These are phyloP conservation scores for Suhomyces panamericanus DNA, from an alignment of 1,139 yeast genomes.

Conservation along the genomic window DNA sequence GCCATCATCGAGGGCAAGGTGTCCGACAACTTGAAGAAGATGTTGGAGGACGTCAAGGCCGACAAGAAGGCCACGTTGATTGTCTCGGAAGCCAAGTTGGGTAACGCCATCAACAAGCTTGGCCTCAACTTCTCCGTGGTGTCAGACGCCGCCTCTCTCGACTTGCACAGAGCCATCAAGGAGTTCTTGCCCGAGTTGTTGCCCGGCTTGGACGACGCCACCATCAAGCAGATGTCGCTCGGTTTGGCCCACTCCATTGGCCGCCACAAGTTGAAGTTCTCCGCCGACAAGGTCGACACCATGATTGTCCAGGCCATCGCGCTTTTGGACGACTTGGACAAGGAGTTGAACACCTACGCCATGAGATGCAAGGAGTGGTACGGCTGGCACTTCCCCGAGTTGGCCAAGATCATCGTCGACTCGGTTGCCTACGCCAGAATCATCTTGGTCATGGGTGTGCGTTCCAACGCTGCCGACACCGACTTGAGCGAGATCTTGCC, in stretches of 20 bases:
- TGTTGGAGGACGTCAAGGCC: conserved; percentile 77
- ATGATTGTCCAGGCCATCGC: conserved; percentile 99
- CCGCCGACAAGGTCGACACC: conserved; percentile 97
- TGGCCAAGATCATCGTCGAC: conserved; percentile 95
- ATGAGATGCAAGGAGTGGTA: conserved; percentile 99
- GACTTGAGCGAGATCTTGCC: conserved; percentile 92
- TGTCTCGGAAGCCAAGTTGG: conserved; percentile 93
- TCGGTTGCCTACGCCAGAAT: conserved; percentile 94
- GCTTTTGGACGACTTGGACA: conserved; percentile 91
- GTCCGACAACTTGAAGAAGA: conserved; percentile 72
- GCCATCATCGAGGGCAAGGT: conserved; percentile 93
- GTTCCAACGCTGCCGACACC: conserved; percentile 86
- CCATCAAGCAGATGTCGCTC: conserved; percentile 89
- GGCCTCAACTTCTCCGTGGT: conserved; percentile 87
- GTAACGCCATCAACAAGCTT: conserved; percentile 92
- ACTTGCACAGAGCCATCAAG: conserved; percentile 91
- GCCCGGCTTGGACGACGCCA: conserved; percentile 87
- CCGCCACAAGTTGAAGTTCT: conserved; percentile 94
- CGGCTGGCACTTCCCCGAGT: conserved; percentile 99
- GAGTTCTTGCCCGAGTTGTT: conserved; percentile 90
- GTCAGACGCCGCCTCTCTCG: conserved; percentile 92
- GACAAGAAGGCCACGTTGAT: conserved; percentile 89
- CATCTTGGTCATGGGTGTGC: conserved; percentile 89
- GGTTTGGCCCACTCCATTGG: conserved; percentile 98
- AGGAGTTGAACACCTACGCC: conserved; percentile 95